Evolutionary conservation across 306 rosid genomes (phyloP).

Genomic region (Lathyrus sativus): DNA sequence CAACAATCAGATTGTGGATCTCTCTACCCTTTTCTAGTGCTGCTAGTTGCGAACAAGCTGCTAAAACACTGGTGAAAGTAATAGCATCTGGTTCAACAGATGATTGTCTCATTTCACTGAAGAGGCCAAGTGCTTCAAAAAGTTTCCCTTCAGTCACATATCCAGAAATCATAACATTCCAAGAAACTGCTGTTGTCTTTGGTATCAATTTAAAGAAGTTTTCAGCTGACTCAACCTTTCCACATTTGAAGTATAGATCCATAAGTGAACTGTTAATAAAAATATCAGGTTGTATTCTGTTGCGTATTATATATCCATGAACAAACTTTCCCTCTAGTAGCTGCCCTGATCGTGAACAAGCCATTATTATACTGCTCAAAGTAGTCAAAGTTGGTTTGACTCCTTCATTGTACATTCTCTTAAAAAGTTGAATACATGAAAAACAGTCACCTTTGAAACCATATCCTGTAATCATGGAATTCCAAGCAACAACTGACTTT

Average conservation of each 20-base stretch:
- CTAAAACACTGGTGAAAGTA: slow-evolving; percentile 63
- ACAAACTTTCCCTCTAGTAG: slow-evolving; percentile 22
- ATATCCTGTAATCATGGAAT: too few species aligned
- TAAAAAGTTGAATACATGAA: slow-evolving; percentile 64
- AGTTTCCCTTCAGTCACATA: too few species aligned
- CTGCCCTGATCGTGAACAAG: slow-evolving; percentile 59
- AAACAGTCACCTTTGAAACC: slow-evolving; percentile 46
- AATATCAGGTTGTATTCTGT: too few species aligned
- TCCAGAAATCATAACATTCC: too few species aligned
- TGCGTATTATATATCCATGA: too few species aligned
- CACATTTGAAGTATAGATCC: too few species aligned
- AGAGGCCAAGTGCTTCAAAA: slow-evolving; percentile 25
- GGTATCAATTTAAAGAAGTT: too few species aligned
- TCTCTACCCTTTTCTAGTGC: slow-evolving; percentile 67
- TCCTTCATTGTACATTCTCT: slow-evolving; percentile 64
- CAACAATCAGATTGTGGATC: too few species aligned
- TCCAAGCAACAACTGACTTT: slow-evolving; percentile 19
- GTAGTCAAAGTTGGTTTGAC: slow-evolving; percentile 64
- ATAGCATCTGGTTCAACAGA: slow-evolving; percentile 65
- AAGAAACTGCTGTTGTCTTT: too few species aligned
- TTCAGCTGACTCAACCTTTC: too few species aligned
- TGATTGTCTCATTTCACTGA: slow-evolving; percentile 54
- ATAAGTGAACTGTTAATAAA: too few species aligned
- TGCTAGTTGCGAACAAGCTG: slow-evolving; percentile 78
- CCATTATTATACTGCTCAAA: slow-evolving; percentile 62